A percentile compares a stretch with the other conserved stretches of the same genome.
These are phyloP conservation scores for Beta vulgaris DNA, from an alignment of 148 eudicot genomes.

Conservation along the genomic window DNA sequence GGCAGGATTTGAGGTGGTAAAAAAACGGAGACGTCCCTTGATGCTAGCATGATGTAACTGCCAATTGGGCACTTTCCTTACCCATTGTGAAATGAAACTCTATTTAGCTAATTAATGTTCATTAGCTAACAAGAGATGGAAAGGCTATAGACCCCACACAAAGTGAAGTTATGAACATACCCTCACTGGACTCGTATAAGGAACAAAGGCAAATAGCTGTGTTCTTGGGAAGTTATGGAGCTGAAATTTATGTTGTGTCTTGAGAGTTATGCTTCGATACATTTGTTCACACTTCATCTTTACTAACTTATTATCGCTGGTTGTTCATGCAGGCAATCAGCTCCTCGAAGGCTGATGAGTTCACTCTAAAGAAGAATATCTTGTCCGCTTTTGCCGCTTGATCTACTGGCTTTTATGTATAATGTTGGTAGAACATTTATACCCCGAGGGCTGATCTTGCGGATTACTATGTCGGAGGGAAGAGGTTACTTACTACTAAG, in stretches of 20 bases:
- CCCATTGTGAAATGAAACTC: not conserved
- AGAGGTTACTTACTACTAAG: conserved; percentile 9
- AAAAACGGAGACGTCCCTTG: not conserved
- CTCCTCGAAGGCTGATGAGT: conserved; percentile 76
- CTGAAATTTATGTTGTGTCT: not conserved
- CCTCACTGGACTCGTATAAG: too few relatives aligned
- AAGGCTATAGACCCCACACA: too few relatives aligned
- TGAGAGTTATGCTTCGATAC: not conserved
- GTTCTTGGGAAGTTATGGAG: too few relatives aligned
- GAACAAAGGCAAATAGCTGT: too few relatives aligned
- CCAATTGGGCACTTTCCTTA: not conserved
- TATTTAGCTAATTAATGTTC: too few relatives aligned
- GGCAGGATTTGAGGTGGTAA: not conserved
- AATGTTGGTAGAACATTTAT: not conserved
- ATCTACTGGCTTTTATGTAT: conserved; percentile 6
- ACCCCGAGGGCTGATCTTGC: conserved; percentile 3
- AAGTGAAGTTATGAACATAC: too few relatives aligned
- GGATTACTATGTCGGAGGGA: not conserved
- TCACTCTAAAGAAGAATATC: conserved; percentile 92
- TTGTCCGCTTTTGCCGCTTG: conserved; percentile 58
- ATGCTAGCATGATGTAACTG: not conserved
- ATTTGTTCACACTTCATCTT: not conserved
- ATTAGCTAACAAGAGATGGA: too few relatives aligned
- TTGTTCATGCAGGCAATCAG: conserved; percentile 71
- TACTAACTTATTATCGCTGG: not conserved